Percentiles rank a stretch among this genome's conserved stretches.
Conservation (phyloP, 192 early-diverging fungal genomes). For the Chytriomyces hyalinus region DNA sequence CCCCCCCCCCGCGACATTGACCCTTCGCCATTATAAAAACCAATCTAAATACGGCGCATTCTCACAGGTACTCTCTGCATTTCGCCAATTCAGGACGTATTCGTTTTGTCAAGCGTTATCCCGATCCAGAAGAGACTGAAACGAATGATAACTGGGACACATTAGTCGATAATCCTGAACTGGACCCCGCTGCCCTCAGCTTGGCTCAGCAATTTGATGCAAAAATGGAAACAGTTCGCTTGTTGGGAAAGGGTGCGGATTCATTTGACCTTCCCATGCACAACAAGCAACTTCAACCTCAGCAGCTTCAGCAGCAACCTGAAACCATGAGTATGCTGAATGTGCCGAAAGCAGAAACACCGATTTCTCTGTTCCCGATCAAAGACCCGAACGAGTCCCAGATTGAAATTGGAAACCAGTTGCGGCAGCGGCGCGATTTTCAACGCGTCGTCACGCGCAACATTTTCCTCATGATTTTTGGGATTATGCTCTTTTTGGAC, state of each 20-base stretch:
- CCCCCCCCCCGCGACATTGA: no score
- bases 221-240: constrained; percentile 16
- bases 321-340: not conserved
- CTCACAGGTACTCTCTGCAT: constrained; percentile 21
- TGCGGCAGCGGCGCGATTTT: constrained; percentile 17
- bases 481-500: constrained; percentile 25
- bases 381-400: constrained; percentile 34
- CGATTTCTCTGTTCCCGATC: constrained; percentile 22
- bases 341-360: constrained; percentile 26
- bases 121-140: constrained; percentile 34
- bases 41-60: no score
- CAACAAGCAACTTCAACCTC: not conserved
- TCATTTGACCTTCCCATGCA: not conserved
- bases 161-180: constrained; percentile 23
- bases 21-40: not conserved
- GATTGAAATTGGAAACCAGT: constrained; percentile 26
- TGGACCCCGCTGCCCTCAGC: constrained; percentile 21
- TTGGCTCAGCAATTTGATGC: constrained; percentile 21
- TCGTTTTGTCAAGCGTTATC: constrained; percentile 32
- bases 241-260: not conserved
- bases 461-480: constrained; percentile 5
- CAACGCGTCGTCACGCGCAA: constrained; percentile 18
- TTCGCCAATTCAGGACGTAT: constrained; percentile 14
- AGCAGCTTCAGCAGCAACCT: not conserved
- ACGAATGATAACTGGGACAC: constrained; percentile 28